Conservation (phyloP, 2,329 filamentous ascomycete genomes). For the Alternaria brassicae region DNA sequence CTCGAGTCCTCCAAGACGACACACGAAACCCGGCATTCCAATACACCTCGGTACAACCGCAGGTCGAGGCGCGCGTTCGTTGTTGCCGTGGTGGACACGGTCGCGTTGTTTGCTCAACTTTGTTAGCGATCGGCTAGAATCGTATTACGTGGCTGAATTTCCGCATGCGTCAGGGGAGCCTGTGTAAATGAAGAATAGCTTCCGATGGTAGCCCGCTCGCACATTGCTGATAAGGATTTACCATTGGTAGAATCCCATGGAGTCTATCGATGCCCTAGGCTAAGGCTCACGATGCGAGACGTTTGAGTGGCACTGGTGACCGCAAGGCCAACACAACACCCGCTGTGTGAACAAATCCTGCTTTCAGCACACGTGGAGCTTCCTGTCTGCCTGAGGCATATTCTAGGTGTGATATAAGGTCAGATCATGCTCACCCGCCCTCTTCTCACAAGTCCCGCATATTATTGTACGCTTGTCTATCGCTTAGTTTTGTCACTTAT, state of each 20-base stretch:
- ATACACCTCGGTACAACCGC: not conserved
- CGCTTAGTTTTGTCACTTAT: not conserved
- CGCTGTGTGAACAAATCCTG: not conserved
- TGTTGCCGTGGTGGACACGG: not conserved
- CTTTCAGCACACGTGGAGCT: not conserved
- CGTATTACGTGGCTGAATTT: not conserved
- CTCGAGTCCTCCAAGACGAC: not conserved
- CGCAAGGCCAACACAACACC: constrained; percentile 7
- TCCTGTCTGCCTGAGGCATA: not conserved
- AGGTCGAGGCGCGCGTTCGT: not conserved
- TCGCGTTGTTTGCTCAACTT: constrained; percentile 12
- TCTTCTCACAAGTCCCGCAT: not conserved
- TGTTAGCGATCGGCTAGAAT: not conserved
- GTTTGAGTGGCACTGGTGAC: constrained; percentile 11
- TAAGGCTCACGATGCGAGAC: constrained; percentile 5
- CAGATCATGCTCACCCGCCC: not conserved
- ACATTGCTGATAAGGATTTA: not conserved
- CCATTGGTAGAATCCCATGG: not conserved
- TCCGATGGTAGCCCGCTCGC: not conserved
- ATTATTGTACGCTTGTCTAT: not conserved
- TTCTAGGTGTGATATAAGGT: not conserved
- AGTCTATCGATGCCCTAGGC: not conserved
- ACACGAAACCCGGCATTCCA: not conserved
- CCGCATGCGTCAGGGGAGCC: not conserved
- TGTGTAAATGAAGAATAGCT: constrained; percentile 3